Conservation (phyloP, 1,284 basidiomycete genomes). For the Somion occarium region DNA sequence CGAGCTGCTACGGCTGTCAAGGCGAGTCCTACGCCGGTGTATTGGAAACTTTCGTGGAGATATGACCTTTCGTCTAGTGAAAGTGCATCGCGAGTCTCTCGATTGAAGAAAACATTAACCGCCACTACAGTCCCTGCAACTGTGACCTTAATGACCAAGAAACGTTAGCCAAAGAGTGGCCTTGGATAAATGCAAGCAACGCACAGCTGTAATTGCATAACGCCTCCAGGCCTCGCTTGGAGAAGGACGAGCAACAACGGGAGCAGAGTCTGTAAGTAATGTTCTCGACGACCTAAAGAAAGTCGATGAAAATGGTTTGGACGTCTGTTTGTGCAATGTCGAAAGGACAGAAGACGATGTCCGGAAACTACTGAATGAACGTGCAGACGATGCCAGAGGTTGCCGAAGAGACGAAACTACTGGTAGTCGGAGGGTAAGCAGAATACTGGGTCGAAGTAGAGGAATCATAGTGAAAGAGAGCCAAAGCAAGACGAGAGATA, state of each 20-base stretch:
- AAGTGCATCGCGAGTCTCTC: conserved; percentile 71
- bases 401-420: conserved; percentile 17
- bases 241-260: conserved; percentile 32
- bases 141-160: conserved; percentile 41
- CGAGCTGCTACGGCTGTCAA: conserved; percentile 79
- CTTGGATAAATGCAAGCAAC: conserved; percentile 14
- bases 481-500: conserved; percentile 8
- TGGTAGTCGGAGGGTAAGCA: conserved; percentile 20
- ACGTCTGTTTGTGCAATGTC: conserved; percentile 18
- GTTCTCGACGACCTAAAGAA: conserved; percentile 28
- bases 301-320: conserved; percentile 15
- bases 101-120: conserved; percentile 65
- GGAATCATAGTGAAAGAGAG: background rate
- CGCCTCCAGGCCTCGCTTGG: conserved; percentile 43
- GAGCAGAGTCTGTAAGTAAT: conserved; percentile 39
- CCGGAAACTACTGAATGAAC: conserved; percentile 27
- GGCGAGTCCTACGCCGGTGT: conserved; percentile 78
- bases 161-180: conserved; percentile 4
- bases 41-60: conserved; percentile 82
- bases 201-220: conserved; percentile 45
- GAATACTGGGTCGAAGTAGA: conserved; percentile 31
- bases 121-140: conserved; percentile 66
- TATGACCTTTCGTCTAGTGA: conserved; percentile 59
- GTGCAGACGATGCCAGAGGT: conserved; percentile 15
- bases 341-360: conserved; percentile 10